Evolutionary conservation across 345 rosid species (phyloP).

Genomic region (Aegle marmelos): DNA sequence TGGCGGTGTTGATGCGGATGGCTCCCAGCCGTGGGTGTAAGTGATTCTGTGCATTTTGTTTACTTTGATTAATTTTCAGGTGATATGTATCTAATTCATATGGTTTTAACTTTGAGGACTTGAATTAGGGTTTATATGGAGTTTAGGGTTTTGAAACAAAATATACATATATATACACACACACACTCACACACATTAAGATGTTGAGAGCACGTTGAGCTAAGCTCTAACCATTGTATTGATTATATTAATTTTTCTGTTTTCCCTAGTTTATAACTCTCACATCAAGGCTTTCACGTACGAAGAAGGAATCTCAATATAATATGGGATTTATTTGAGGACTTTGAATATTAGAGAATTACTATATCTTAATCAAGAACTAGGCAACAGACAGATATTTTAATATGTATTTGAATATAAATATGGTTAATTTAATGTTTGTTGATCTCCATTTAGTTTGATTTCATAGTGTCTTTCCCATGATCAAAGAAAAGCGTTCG

Average conservation of each 20-base stretch:
- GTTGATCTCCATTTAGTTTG: too few species aligned
- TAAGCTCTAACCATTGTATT: neutral
- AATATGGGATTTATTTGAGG: neutral
- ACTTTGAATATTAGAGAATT: neutral
- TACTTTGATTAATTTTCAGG: neutral
- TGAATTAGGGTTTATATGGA: neutral
- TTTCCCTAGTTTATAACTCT: neutral
- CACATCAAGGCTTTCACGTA: conserved; percentile 11
- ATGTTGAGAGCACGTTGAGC: conserved; percentile 12
- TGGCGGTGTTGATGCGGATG: neutral
- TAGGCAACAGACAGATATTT: too few species aligned
- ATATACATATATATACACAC: too few species aligned
- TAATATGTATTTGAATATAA: neutral
- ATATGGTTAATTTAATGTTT: neutral
- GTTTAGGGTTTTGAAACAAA: neutral
- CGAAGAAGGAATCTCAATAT: neutral
- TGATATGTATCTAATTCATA: neutral
- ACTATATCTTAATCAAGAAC: neutral
- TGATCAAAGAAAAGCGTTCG: too few species aligned
- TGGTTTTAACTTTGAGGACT: neutral
- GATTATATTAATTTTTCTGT: too few species aligned
- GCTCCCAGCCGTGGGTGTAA: conserved; percentile 15
- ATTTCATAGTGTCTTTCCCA: too few species aligned
- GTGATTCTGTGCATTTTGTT: conserved; percentile 20
- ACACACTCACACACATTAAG: too few species aligned